A percentile compares a stretch with the other conserved stretches of the same genome.
These are phyloP conservation scores for Talaromyces sp. DNA, from an alignment of 2,329 filamentous ascomycete species.

Conservation along the genomic window DNA sequence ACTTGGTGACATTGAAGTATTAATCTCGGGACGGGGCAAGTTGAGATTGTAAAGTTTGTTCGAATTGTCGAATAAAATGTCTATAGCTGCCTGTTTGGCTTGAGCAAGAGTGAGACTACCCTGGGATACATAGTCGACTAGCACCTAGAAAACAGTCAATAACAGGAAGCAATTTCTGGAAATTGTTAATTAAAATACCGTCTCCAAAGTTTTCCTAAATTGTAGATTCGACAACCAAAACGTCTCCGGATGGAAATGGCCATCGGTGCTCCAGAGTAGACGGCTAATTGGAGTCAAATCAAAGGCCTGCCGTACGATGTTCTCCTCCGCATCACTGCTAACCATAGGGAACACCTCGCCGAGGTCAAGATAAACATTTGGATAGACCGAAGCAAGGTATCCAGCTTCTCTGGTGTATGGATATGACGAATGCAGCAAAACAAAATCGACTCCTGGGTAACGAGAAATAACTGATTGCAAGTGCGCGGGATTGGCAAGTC, in stretches of 20 bases:
- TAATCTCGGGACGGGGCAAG: conserved; percentile 24
- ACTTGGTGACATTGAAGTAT: not conserved
- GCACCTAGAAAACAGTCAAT: conserved; percentile 42
- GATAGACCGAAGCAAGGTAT: conserved; percentile 71
- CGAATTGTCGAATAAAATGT: conserved; percentile 71
- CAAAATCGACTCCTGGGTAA: conserved; percentile 67
- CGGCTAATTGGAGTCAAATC: conserved; percentile 73
- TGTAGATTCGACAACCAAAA: conserved; percentile 70
- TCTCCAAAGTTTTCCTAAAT: conserved; percentile 65
- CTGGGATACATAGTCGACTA: conserved; percentile 63
- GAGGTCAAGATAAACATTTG: conserved; percentile 77
- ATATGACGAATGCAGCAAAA: conserved; percentile 76
- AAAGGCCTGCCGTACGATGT: conserved; percentile 65
- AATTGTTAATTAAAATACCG: conserved; percentile 40
- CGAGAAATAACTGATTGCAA: conserved; percentile 68
- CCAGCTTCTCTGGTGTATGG: conserved; percentile 74
- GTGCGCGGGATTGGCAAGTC: conserved; percentile 67
- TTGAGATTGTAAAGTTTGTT: conserved; percentile 68
- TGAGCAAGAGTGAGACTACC: conserved; percentile 58
- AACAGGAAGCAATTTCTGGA: not conserved
- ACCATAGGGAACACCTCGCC: conserved; percentile 78
- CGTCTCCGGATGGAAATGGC: conserved; percentile 74
- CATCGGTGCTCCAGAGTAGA: conserved; percentile 75
- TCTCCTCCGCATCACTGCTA: conserved; percentile 70
- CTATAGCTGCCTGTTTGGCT: conserved; percentile 60